A percentile compares a stretch with the other conserved stretches of the same genome.
These are phyloP conservation scores for Metschnikowia bowlesiae DNA, from an alignment of 805 yeast genomes.

Conservation along the genomic window DNA sequence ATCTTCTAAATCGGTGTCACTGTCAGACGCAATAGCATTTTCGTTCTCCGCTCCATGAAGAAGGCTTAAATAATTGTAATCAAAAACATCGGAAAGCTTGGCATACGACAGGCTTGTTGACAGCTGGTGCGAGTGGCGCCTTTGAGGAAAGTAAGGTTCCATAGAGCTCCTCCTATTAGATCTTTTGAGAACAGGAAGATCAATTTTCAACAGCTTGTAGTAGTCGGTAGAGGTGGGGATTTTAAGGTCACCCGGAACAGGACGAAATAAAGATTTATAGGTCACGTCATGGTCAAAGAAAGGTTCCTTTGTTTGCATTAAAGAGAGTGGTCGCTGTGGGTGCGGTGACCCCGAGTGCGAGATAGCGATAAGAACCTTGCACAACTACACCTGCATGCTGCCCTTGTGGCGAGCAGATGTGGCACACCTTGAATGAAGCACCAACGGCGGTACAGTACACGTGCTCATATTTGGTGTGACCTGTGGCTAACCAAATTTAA, in stretches of 20 bases:
- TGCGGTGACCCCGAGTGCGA: neutral
- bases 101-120: constrained; percentile 14
- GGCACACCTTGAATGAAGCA: neutral
- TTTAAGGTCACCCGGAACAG: constrained; percentile 7
- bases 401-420: neutral
- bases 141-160: constrained; percentile 15
- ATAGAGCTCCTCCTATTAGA: constrained; percentile 14
- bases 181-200: constrained; percentile 6
- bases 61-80: constrained; percentile 11
- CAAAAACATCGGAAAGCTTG: constrained; percentile 15
- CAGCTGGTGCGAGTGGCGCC: constrained; percentile 4
- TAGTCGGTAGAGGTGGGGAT: constrained; percentile 11
- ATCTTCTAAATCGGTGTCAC: constrained; percentile 16
- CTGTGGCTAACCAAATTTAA: neutral
- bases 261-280: constrained; percentile 2
- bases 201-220: constrained; percentile 4
- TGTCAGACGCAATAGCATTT: constrained; percentile 14
- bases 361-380: constrained; percentile 3
- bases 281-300: constrained; percentile 14
- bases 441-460: neutral
- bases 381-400: neutral
- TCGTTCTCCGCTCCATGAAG: constrained; percentile 5
- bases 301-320: constrained; percentile 15
- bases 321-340: neutral
- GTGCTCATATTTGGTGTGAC: neutral